Base-by-base conservation (phyloP, 2,329 filamentous ascomycete genomes). In the Botryotinia calthae region DNA sequence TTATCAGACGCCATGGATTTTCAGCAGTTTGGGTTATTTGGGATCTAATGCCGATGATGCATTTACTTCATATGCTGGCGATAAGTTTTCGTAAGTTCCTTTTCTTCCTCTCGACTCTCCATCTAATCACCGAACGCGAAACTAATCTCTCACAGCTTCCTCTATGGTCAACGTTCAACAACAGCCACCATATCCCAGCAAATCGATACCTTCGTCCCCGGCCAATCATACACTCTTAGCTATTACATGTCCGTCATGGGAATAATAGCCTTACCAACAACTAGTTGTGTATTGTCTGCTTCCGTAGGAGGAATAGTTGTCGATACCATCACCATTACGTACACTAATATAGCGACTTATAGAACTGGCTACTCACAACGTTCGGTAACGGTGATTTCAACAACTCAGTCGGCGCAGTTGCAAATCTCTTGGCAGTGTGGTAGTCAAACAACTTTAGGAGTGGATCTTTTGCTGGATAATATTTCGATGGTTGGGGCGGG, bases 381-480 rank as follows among this genome's bases (percentile, higher is more conserved):
- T 22, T 42, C 65, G 5, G 65, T 16, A 42, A n/a, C 34, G 4
- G 44, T 68, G 2, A 20, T 40, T 5, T 25, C 65, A 0, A 68
- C 4, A 22, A 37, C 65, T 31, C 65, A 68, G 16, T 40, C 31
- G 22, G 65, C 18, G 3, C 14, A 51, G 25, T 48, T 68, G 10
- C 8, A 22, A 34, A 44, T 68, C 5, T 16, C 34, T 34, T 68
- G 16, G 25, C 25, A 18, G 20, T 58, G 51, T 31, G 5, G 2
- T 28, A 22, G 3, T 31, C 44, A n/a, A 22, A 2, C 0, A 14
- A 9, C 7, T 58, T 0, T 6, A 22, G 0, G 1, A 2, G 7
- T 8, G 25, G 5, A 58, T 68, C 12, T 68, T 31, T 16, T 56
- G 18, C n/a, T 58, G n/a, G 48, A 58, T 68, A 31, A 42, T 44